Base-by-base conservation (phyloP, 129 eudicot species). In the Chrysanthemum seticuspe region DNA sequence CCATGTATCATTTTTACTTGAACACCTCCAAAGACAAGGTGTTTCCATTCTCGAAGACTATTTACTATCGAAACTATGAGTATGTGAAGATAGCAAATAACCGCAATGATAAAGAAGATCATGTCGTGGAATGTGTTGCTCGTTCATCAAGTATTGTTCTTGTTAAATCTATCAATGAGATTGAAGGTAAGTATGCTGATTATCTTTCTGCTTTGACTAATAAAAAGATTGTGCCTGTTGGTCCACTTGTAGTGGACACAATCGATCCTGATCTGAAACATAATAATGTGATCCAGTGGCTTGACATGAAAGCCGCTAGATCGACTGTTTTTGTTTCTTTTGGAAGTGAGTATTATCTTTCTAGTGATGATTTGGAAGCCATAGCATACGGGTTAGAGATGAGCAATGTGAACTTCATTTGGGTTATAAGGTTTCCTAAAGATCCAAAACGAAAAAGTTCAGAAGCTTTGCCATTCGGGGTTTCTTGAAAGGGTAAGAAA, bases 331-430 rank as follows among this genome's bases (percentile, higher is more conserved):
- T 19, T 19, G 21, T 19, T 19, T 76, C 80, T 4, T 76, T 76
- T 16, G 69, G 80, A 14, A 67, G 74, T 3, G 69, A 76, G 16
- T 55, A 25, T 57, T 76, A 57, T 48, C 48, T 67, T 31, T 57
- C 74, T 18, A 27, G 8, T 13, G 68, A 5, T 0, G 80, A 67
- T 21, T 21, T 67, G 9, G 25, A 47, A 48, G 74, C 68, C 10
- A 45, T 76, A 5, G 74, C 80, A 19, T 7, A 45, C 16, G 80
- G 80, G 74, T 58, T 76, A 18, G 80, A 76, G 44, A 61, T 48
- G 44, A 76, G 74, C 45, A 67, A 67, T n/a, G 74, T 67, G 7
- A 76, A 68, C 15, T 76, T 76, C 68, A 47, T 76, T 40, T 67
- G 74, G 80, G 80, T 67, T 2, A 2, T 76, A 9, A 76, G 80